Evolutionary conservation across 257 asterid species (phyloP).

Genomic region (Solanum microdontum): DNA sequence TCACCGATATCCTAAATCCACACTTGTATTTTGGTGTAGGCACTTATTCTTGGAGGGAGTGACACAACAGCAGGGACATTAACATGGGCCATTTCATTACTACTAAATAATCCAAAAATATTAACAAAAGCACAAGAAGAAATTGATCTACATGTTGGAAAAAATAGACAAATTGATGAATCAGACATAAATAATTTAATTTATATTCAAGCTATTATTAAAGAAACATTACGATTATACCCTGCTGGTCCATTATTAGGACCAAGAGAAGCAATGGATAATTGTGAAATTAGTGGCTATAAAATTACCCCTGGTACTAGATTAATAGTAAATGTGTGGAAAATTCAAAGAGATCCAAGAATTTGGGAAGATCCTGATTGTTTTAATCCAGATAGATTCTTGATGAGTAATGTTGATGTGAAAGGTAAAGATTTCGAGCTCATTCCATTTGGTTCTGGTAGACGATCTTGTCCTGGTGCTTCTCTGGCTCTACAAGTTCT

Average conservation of each 20-base stretch:
- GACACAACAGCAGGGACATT: slow-evolving; percentile 29
- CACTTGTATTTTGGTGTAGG: not conserved
- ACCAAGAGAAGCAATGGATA: slow-evolving; percentile 14
- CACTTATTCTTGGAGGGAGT: slow-evolving; percentile 20
- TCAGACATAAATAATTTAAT: slow-evolving; percentile 25
- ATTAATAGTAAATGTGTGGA: slow-evolving; percentile 33
- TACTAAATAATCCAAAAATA: slow-evolving; percentile 24
- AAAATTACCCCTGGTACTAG: slow-evolving; percentile 31
- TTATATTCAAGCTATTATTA: slow-evolving; percentile 41
- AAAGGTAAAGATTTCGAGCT: slow-evolving; percentile 29
- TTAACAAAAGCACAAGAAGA: slow-evolving; percentile 33
- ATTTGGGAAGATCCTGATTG: slow-evolving; percentile 35
- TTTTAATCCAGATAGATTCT: slow-evolving; percentile 43
- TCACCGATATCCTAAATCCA: too few species aligned
- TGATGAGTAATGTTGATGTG: slow-evolving; percentile 18
- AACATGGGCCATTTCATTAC: slow-evolving; percentile 33
- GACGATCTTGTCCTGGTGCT: slow-evolving; percentile 32
- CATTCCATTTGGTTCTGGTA: slow-evolving; percentile 47
- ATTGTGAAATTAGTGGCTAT: slow-evolving; percentile 34
- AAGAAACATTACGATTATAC: slow-evolving; percentile 40
- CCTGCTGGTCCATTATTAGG: slow-evolving; percentile 28
- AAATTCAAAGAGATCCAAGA: slow-evolving; percentile 34
- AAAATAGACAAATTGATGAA: slow-evolving; percentile 20
- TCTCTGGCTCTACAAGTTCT: slow-evolving; percentile 15
- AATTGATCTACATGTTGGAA: slow-evolving; percentile 28